A percentile compares a stretch with the other conserved stretches of the same genome.
Conservation (phyloP, 495 filamentous ascomycete species). For the Neohortaea acidophila region DNA sequence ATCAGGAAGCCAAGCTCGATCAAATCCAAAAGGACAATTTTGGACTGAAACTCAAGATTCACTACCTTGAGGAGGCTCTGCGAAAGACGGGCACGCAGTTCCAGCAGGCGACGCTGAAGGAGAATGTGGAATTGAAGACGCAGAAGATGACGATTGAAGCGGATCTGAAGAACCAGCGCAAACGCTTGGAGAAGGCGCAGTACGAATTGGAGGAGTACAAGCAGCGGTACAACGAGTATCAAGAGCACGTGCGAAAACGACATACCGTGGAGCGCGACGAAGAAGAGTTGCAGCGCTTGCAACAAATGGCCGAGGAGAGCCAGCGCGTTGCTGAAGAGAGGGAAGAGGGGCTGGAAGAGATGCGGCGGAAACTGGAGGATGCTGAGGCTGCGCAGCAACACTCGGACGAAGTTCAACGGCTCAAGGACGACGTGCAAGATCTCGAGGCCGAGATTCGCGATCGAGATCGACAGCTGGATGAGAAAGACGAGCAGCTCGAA, state of each 20-base stretch:
- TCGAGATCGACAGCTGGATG: conserved; percentile 45
- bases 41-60: conserved; percentile 63
- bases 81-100: conserved; percentile 73
- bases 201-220: conserved; percentile 64
- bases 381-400: conserved; percentile 31
- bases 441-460: conserved; percentile 50
- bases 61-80: conserved; percentile 64
- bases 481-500: conserved; percentile 45
- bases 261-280: conserved; percentile 47
- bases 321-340: conserved; percentile 31
- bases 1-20: conserved; percentile 87
- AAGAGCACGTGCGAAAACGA: conserved; percentile 60
- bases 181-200: conserved; percentile 61
- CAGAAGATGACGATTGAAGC: conserved; percentile 72
- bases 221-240: conserved; percentile 60
- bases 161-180: conserved; percentile 71
- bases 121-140: conserved; percentile 92
- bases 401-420: conserved; percentile 41
- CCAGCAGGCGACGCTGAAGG: conserved; percentile 71
- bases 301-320: conserved; percentile 15
- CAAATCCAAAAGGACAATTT: conserved; percentile 90
- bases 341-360: conserved; percentile 21
- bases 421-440: conserved; percentile 54
- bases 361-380: conserved; percentile 21
- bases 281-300: conserved; percentile 44